Base-by-base conservation (phyloP, 208 protist genomes). In the Phytomonas francai region DNA sequence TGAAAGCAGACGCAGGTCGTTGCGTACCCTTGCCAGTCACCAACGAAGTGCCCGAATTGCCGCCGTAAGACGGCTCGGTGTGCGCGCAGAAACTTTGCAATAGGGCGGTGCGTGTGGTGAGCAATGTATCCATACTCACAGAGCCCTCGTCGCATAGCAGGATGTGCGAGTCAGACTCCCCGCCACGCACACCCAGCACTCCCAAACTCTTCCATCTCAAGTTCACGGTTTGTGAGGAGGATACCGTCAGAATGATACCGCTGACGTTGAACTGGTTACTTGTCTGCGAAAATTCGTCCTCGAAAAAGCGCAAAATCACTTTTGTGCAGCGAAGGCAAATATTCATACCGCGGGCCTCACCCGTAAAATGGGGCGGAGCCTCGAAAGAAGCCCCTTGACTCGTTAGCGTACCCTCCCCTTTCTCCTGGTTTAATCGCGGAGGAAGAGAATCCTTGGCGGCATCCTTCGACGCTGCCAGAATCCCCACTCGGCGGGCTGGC, bases 161-260 rank as follows among this genome's bases (percentile, higher is more conserved):
- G 67, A 92, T 76, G 16, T 79, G 70, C 9, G 85, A 75, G 67
- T 65, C 31, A 29, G 33, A 72, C 65, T 76, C 28, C 25, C 28
- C 74, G 59, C 80, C 76, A 68, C 81, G 74, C 4, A 75, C 72
- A 74, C 89, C 83, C 49, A 85, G 57, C 42, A 92, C 71, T 68
- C 88, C 81, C 39, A 92, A 67, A 27, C 73, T 69, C 62, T 81
- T 69, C 87, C 87, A 92, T 1, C 56, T 65, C 33, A 92, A 30
- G 31, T 57, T 62, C 22, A 88, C 29, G 70, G 77, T 61, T 69
- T 80, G 68, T 6, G 67, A 65, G 36, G 72, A 69, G 25, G 70
- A 56, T 19, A 71, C 33, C 7, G 60, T 45, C 62, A 78, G 64
- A 32, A 58, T 62, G 33, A 79, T 58, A 19, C 51, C 76, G 39